These are phyloP conservation scores for Boletus tylopilopsis DNA, from an alignment of 768 basidiomycete species.

Conservation along the genomic window DNA sequence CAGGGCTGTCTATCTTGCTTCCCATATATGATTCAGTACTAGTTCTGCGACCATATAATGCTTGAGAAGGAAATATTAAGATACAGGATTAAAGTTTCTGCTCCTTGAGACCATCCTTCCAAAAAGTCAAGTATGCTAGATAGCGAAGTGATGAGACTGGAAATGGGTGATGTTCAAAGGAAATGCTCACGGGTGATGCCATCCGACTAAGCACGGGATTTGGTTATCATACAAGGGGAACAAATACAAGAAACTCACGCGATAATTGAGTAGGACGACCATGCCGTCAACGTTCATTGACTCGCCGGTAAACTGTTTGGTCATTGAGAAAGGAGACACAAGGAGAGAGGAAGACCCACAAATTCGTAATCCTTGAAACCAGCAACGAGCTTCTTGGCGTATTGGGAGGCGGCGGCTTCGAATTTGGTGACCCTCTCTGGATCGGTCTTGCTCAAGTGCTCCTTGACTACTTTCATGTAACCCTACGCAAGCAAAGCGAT, in stretches of 20 bases:
- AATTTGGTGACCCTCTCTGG: constrained; percentile 69
- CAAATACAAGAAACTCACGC: constrained; percentile 42
- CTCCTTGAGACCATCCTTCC: constrained; percentile 91
- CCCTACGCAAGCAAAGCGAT: constrained; percentile 39
- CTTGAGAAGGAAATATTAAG: neutral
- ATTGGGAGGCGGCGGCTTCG: constrained; percentile 73
- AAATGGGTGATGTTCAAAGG: neutral
- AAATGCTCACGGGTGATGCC: constrained; percentile 69
- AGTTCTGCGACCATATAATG: constrained; percentile 8
- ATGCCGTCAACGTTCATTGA: constrained; percentile 85
- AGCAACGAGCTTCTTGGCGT: constrained; percentile 83
- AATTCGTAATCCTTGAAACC: constrained; percentile 97
- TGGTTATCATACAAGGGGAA: constrained; percentile 3
- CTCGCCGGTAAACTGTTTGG: constrained; percentile 64
- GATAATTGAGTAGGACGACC: constrained; percentile 93
- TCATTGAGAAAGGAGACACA: neutral
- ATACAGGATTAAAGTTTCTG: constrained; percentile 53
- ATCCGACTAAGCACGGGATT: constrained; percentile 54
- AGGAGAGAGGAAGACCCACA: constrained; percentile 40
- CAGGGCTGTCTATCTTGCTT: constrained; percentile 21
- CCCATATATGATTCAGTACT: constrained; percentile 14
- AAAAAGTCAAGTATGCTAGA: constrained; percentile 87
- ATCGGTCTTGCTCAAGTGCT: constrained; percentile 46
- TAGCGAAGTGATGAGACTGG: constrained; percentile 7
- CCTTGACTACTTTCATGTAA: constrained; percentile 94